Evolutionary conservation across 768 basidiomycete genomes (phyloP).

Genomic region (Boletales sp.): DNA sequence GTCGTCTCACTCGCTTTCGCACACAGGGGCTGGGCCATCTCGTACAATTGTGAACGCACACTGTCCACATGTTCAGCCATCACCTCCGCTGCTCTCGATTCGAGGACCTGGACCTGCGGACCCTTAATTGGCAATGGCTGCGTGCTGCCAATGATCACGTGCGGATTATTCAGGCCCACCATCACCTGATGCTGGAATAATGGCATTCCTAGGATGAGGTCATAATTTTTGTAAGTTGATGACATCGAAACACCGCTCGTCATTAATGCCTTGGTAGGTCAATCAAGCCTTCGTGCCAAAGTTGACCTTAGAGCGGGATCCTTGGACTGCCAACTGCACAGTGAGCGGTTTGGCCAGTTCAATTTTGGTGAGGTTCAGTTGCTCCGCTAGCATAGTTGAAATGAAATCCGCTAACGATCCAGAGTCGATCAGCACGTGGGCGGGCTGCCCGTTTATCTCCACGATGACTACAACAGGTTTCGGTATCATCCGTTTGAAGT

Average conservation of each 20-base stretch:
- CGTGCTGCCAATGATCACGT: too few relatives aligned
- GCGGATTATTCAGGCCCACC: too few relatives aligned
- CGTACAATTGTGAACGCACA: too few relatives aligned
- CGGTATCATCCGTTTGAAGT: not conserved
- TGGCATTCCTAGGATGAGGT: too few relatives aligned
- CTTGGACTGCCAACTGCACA: constrained; percentile 29
- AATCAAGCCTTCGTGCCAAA: constrained; percentile 1
- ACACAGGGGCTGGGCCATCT: not conserved
- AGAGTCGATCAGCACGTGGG: constrained; percentile 18
- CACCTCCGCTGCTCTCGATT: too few relatives aligned
- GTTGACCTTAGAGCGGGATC: constrained; percentile 28
- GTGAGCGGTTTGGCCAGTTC: constrained; percentile 22
- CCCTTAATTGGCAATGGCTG: too few relatives aligned
- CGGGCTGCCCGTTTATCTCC: constrained; percentile 15
- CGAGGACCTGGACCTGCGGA: too few relatives aligned
- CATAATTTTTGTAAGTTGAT: too few relatives aligned
- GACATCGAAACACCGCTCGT: constrained; percentile 32
- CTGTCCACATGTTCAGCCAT: too few relatives aligned
- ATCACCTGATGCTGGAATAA: too few relatives aligned
- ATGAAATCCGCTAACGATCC: constrained; percentile 33
- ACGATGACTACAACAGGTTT: constrained; percentile 10
- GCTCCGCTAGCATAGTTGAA: constrained; percentile 25
- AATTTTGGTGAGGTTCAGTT: constrained; percentile 10
- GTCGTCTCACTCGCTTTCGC: not conserved
- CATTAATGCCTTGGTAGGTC: constrained; percentile 13